Evolutionary conservation across 176 grass and related monocot species (phyloP).

Genomic region (Elymus sibiricus): DNA sequence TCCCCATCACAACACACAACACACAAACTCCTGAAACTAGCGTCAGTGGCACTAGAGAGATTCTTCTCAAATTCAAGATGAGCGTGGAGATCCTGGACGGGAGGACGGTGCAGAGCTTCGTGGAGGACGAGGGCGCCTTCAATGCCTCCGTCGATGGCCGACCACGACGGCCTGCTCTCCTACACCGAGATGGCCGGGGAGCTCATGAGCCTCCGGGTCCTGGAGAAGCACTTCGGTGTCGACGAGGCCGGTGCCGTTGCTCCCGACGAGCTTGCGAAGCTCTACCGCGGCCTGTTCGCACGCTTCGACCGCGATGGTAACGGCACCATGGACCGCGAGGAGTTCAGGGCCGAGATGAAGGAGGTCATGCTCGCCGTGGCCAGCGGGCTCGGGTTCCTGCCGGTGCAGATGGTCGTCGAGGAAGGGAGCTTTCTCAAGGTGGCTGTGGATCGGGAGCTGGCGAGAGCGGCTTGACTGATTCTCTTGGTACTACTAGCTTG

Average conservation of each 20-base stretch:
- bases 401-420: constrained; percentile 45
- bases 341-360: constrained; percentile 69
- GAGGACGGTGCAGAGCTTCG: constrained; percentile 44
- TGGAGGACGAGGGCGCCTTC: constrained; percentile 64
- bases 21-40: not conserved
- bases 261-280: constrained; percentile 18
- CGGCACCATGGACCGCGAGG: constrained; percentile 47
- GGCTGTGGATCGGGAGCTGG: constrained; percentile 22
- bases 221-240: constrained; percentile 53
- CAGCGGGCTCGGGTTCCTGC: constrained; percentile 44
- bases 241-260: constrained; percentile 32
- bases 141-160: constrained; percentile 44
- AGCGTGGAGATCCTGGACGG: constrained; percentile 80
- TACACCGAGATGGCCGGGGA: constrained; percentile 61
- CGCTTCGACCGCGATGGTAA: constrained; percentile 65
- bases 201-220: constrained; percentile 53
- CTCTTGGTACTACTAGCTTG: not conserved
- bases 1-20: not conserved
- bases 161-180: constrained; percentile 54
- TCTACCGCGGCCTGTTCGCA: constrained; percentile 49
- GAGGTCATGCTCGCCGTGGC: constrained; percentile 83
- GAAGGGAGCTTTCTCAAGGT: constrained; percentile 1
- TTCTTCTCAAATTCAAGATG: constrained; percentile 22
- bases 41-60: not conserved
- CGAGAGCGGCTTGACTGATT: not conserved